A percentile compares a stretch with the other conserved stretches of the same genome.
phyloP scores from a whole-genome alignment of 2,329 filamentous ascomycete genomes.

The Ascochyta lentis region DNA sequence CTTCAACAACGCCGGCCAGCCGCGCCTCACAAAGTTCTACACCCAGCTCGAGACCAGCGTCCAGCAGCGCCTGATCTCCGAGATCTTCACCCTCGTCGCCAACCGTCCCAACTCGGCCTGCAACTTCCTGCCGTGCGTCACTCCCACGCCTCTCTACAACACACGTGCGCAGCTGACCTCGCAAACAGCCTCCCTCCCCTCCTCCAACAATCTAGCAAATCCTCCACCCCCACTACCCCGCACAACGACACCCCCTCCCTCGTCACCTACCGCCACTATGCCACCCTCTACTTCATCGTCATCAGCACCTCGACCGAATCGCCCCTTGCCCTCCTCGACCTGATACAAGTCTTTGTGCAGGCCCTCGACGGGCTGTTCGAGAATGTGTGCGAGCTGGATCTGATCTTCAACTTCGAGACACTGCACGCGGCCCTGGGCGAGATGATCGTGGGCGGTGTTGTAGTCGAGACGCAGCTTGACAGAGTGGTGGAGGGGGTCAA shows the following conservation, averaged over 20 bases:
- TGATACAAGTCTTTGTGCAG: conserved; percentile 98
- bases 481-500: conserved; percentile 85
- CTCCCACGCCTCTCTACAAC: not conserved
- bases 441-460: conserved; percentile 95
- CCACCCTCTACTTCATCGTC: conserved; percentile 97
- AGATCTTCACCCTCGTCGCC: conserved; percentile 95
- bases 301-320: conserved; percentile 97
- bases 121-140: conserved; percentile 82
- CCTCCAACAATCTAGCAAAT: conserved; percentile 58
- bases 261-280: conserved; percentile 97
- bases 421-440: conserved; percentile 88
- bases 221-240: conserved; percentile 59
- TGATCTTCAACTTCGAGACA: conserved; percentile 99
- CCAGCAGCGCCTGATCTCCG: conserved; percentile 93
- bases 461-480: conserved; percentile 89
- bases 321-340: conserved; percentile 89
- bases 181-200: conserved; percentile 67
- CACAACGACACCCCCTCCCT: conserved; percentile 91
- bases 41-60: conserved; percentile 97
- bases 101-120: conserved; percentile 91
- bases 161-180: conserved; percentile 24
- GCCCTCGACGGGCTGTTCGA: conserved; percentile 93
- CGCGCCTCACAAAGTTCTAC: conserved; percentile 97
- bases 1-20: conserved; percentile 98
- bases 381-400: conserved; percentile 96